phyloP scores from a whole-genome alignment of 2,329 filamentous ascomycete genomes.

The Leptoxyphium fumago region DNA sequence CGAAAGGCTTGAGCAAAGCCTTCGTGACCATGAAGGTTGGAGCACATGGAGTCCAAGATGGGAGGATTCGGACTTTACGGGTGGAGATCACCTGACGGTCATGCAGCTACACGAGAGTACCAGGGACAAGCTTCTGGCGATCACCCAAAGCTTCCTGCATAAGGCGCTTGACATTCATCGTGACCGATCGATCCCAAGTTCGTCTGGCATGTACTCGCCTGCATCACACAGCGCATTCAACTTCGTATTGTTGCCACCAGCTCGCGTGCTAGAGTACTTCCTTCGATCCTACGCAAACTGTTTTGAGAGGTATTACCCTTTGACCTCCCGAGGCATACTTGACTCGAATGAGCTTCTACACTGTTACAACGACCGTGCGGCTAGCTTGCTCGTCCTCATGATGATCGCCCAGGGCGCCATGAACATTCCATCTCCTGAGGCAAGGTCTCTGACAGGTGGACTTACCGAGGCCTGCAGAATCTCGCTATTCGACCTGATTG shows the following conservation, averaged over 20 bases:
- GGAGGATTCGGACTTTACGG: slow-evolving; percentile 33
- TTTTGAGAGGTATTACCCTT: slow-evolving; percentile 50
- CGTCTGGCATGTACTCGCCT: slow-evolving; percentile 23
- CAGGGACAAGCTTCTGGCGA: slow-evolving; percentile 55
- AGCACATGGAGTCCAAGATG: slow-evolving; percentile 36
- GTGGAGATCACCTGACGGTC: slow-evolving; percentile 32
- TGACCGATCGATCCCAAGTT: slow-evolving; percentile 18
- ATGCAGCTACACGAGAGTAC: slow-evolving; percentile 39
- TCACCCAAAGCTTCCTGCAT: slow-evolving; percentile 55
- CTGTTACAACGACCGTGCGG: slow-evolving; percentile 46
- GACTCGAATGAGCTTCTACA: slow-evolving; percentile 54
- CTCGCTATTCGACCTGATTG: slow-evolving; percentile 55
- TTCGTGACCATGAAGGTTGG: slow-evolving; percentile 38
- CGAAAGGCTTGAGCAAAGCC: slow-evolving; percentile 35
- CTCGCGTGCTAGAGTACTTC: slow-evolving; percentile 52
- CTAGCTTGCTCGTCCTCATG: slow-evolving; percentile 50
- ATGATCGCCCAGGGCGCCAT: slow-evolving; percentile 61
- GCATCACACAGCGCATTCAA: slow-evolving; percentile 40
- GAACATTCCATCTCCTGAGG: slow-evolving; percentile 49
- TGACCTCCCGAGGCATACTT: slow-evolving; percentile 44
- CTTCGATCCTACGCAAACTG: slow-evolving; percentile 50
- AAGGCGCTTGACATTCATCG: slow-evolving; percentile 56
- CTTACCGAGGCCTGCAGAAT: slow-evolving; percentile 58
- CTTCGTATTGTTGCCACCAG: slow-evolving; percentile 51
- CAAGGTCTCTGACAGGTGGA: slow-evolving; percentile 49